Evolutionary conservation across 2,329 filamentous ascomycete genomes (phyloP).

Genomic region (Trichoderma atroviride): DNA sequence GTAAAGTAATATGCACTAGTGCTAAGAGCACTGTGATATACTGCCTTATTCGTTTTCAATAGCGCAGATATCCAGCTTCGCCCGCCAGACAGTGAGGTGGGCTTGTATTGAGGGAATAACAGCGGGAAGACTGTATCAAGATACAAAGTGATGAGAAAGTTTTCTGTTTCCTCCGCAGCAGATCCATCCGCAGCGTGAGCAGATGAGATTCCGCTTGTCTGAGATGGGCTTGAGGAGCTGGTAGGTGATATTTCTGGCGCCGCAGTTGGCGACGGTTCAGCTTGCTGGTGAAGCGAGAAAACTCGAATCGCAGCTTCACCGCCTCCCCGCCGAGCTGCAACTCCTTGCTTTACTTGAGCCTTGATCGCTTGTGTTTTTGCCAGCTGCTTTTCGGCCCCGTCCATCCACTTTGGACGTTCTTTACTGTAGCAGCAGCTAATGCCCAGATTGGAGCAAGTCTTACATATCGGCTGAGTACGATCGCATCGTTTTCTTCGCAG

Average conservation of each 20-base stretch:
- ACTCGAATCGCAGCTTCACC: constrained; percentile 29
- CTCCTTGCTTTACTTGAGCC: constrained; percentile 33
- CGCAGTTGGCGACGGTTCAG: not conserved
- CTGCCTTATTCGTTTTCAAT: constrained; percentile 50
- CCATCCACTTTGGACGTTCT: constrained; percentile 53
- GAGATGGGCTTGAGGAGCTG: not conserved
- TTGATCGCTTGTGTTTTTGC: constrained; percentile 34
- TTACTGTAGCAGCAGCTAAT: constrained; percentile 53
- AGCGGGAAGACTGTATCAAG: constrained; percentile 50
- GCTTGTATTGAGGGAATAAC: constrained; percentile 58
- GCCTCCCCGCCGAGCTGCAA: constrained; percentile 40
- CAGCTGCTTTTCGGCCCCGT: constrained; percentile 36
- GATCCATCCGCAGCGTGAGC: not conserved
- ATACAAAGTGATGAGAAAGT: constrained; percentile 31
- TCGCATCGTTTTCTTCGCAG: constrained; percentile 60
- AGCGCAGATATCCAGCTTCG: constrained; percentile 56
- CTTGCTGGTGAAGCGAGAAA: not conserved
- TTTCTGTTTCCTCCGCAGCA: not conserved
- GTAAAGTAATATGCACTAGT: constrained; percentile 55
- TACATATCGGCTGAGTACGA: constrained; percentile 48
- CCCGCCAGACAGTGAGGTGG: constrained; percentile 50
- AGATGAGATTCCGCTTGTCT: not conserved
- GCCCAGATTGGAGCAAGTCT: constrained; percentile 46
- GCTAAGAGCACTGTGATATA: constrained; percentile 53
- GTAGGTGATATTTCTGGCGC: not conserved